phyloP scores from a whole-genome alignment of 495 filamentous ascomycete genomes.

The Hyaloscypha hepaticicola region DNA sequence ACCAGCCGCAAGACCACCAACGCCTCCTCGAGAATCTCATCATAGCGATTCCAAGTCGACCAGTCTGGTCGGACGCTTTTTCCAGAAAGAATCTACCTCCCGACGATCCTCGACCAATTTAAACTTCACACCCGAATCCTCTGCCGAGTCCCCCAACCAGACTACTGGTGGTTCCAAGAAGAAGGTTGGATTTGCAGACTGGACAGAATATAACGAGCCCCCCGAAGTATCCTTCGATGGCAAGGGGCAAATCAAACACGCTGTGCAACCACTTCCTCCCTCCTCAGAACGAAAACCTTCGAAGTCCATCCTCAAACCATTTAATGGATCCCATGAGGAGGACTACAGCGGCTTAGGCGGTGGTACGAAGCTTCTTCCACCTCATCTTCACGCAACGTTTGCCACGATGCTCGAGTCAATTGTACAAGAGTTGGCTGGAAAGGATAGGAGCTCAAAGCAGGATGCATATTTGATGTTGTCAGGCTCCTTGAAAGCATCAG shows the following conservation, averaged over 20 bases:
- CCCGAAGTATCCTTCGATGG: slow-evolving; percentile 40
- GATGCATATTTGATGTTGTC: slow-evolving; percentile 84
- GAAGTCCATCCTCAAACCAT: slow-evolving; percentile 85
- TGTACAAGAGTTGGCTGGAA: slow-evolving; percentile 71
- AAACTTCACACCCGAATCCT: slow-evolving; percentile 48
- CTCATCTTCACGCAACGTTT: slow-evolving; percentile 46
- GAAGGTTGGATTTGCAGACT: slow-evolving; percentile 72
- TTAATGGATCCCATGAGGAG: slow-evolving; percentile 41
- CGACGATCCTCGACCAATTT: slow-evolving; percentile 8
- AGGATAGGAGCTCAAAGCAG: slow-evolving; percentile 64
- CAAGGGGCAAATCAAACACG: slow-evolving; percentile 34
- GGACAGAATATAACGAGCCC: slow-evolving; percentile 67
- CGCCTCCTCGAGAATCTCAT: slow-evolving; percentile 49
- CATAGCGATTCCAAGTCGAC: slow-evolving; percentile 2
- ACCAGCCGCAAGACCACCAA: slow-evolving; percentile 52
- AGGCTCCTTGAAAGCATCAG: slow-evolving; percentile 72
- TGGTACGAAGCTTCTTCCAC: slow-evolving; percentile 34
- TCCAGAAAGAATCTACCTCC: slow-evolving; percentile 9
- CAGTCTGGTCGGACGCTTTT: slow-evolving; percentile 8
- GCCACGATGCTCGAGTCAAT: slow-evolving; percentile 82
- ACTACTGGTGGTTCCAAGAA: slow-evolving; percentile 58
- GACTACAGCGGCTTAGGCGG: slow-evolving; percentile 36
- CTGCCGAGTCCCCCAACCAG: slow-evolving; percentile 25
- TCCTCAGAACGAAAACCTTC: slow-evolving; percentile 65
- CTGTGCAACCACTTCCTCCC: slow-evolving; percentile 50